Evolutionary conservation across 2,329 filamentous ascomycete species (phyloP).

Genomic region (Aplosporella prunicola): DNA sequence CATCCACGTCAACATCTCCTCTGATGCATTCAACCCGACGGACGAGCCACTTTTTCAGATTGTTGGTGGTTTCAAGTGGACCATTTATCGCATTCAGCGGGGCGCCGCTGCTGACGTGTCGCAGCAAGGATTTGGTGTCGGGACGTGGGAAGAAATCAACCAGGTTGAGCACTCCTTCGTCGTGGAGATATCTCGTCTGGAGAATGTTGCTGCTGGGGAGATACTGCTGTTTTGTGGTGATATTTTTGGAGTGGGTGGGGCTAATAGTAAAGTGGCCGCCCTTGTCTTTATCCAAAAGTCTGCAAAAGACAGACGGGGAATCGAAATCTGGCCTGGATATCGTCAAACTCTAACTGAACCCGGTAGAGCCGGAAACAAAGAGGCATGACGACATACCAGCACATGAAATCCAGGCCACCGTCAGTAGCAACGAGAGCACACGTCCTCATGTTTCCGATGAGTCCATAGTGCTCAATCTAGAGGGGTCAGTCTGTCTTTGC

Average conservation of each 20-base stretch:
- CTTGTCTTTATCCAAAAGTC: conserved; percentile 63
- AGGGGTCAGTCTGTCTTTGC: not conserved
- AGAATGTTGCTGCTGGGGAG: conserved; percentile 65
- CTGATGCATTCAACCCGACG: conserved; percentile 64
- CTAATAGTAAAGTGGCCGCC: conserved; percentile 62
- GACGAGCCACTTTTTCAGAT: conserved; percentile 60
- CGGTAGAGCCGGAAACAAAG: conserved; percentile 5
- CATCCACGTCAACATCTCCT: conserved; percentile 53
- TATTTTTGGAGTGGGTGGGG: conserved; percentile 39
- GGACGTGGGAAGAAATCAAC: conserved; percentile 55
- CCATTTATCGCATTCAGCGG: not conserved
- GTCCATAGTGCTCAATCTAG: conserved; percentile 63
- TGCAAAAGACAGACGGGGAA: conserved; percentile 65
- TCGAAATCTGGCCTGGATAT: conserved; percentile 73
- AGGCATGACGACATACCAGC: conserved; percentile 50
- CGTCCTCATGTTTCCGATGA: conserved; percentile 74
- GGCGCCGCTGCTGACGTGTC: not conserved
- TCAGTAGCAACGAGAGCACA: conserved; percentile 66
- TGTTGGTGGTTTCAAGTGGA: not conserved
- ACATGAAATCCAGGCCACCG: conserved; percentile 69
- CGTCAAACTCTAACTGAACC: no score
- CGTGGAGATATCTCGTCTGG: conserved; percentile 67
- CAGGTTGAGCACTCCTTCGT: conserved; percentile 63
- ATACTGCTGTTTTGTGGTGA: conserved; percentile 69
- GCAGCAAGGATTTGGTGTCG: not conserved